Conservation (phyloP, 2,329 filamentous ascomycete species). For the Epichloe brachyelytri region DNA sequence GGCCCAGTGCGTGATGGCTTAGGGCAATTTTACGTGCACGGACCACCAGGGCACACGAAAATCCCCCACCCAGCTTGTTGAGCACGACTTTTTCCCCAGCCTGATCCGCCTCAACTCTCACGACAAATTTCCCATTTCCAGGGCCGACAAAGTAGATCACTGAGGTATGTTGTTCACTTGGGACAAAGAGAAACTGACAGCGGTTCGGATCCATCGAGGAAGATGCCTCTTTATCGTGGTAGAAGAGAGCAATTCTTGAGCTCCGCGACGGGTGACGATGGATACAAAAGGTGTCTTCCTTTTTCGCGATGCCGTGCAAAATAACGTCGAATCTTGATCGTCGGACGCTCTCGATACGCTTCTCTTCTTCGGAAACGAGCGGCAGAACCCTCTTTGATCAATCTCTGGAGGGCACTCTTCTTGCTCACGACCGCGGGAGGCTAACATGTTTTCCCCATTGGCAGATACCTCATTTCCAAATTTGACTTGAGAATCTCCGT, state of each 20-base stretch:
- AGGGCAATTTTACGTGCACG: constrained; percentile 32
- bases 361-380: constrained; percentile 52
- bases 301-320: background rate
- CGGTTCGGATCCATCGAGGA: constrained; percentile 23
- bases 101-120: background rate
- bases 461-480: constrained; percentile 53
- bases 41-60: constrained; percentile 28
- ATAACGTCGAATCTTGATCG: background rate
- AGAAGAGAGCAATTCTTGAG: constrained; percentile 49
- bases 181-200: constrained; percentile 10
- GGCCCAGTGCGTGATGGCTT: constrained; percentile 22
- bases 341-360: constrained; percentile 39
- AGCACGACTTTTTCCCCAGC: constrained; percentile 4
- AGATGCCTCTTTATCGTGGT: constrained; percentile 39
- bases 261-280: constrained; percentile 14
- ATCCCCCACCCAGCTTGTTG: constrained; percentile 4
- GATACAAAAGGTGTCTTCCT: background rate
- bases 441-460: constrained; percentile 36
- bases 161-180: constrained; percentile 31
- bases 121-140: background rate
- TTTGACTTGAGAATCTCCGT: constrained; percentile 70
- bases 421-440: constrained; percentile 49
- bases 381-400: constrained; percentile 53
- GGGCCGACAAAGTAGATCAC: constrained; percentile 4
- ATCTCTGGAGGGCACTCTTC: constrained; percentile 52